A percentile compares a stretch with the other conserved stretches of the same genome.
phyloP scores from a whole-genome alignment of 75 land plant genomes.

The Picea glauca region DNA sequence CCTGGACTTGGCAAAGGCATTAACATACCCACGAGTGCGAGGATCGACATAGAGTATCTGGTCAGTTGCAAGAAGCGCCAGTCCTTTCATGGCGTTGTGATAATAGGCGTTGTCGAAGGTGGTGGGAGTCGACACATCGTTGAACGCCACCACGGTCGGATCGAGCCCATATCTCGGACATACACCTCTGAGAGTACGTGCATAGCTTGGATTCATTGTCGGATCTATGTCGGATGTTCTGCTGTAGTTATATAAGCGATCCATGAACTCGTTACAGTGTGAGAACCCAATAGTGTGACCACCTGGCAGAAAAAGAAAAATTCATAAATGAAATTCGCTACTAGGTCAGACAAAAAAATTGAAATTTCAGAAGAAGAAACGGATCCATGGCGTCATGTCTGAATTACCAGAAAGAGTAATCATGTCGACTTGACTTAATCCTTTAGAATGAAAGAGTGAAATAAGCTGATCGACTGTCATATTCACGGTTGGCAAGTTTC shows the following conservation, averaged over 20 bases:
- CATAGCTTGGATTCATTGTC: conserved; percentile 16
- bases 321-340: too few species aligned
- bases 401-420: conserved; percentile 46
- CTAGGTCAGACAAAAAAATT: too few species aligned
- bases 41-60: conserved; percentile 29
- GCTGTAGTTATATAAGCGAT: conserved; percentile 24
- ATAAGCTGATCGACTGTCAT: conserved; percentile 25
- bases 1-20: conserved; percentile 12
- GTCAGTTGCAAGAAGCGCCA: conserved; percentile 33
- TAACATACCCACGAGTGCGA: conserved; percentile 27
- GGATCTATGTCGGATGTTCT: conserved; percentile 22
- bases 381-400: too few species aligned
- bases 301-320: conserved; percentile 14
- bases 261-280: conserved; percentile 47
- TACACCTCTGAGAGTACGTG: not conserved
- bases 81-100: conserved; percentile 16
- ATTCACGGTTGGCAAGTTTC: conserved; percentile 34
- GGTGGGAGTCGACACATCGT: conserved; percentile 32
- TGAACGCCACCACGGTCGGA: conserved; percentile 17
- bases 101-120: conserved; percentile 46
- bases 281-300: conserved; percentile 61
- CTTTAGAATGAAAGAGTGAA: conserved; percentile 25
- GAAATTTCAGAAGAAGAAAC: too few species aligned
- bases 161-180: conserved; percentile 17
- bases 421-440: conserved; percentile 42